phyloP scores from a whole-genome alignment of 345 rosid genomes.

The Acer saccharum region DNA sequence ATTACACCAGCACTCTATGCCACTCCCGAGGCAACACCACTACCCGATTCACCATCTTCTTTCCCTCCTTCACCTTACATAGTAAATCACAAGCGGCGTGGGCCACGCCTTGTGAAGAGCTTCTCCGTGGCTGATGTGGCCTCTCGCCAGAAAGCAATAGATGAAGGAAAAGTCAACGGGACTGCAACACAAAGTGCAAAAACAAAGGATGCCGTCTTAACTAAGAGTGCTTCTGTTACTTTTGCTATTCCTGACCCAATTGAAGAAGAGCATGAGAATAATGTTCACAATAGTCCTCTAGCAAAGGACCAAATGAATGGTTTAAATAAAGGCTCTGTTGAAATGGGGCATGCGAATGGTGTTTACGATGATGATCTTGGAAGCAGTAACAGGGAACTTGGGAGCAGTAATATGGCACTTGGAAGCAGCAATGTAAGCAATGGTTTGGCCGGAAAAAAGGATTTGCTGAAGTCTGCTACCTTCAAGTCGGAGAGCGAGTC shows the following conservation, averaged over 20 bases:
- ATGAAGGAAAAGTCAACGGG: constrained; percentile 31
- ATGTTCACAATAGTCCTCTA: constrained; percentile 12
- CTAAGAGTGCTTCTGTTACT: constrained; percentile 35
- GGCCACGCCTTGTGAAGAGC: constrained; percentile 64
- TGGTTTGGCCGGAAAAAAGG: constrained; percentile 34
- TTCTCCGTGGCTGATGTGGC: constrained; percentile 47
- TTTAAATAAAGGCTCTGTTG: constrained; percentile 19
- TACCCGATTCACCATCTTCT: constrained; percentile 76
- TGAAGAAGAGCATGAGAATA: constrained; percentile 30
- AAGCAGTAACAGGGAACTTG: constrained; percentile 25
- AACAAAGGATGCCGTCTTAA: constrained; percentile 25
- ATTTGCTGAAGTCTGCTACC: constrained; percentile 24
- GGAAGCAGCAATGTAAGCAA: constrained; percentile 28
- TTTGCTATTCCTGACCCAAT: constrained; percentile 31
- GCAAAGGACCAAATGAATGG: constrained; percentile 32
- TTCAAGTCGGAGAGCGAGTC: constrained; percentile 33
- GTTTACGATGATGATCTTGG: constrained; percentile 27
- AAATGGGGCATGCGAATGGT: constrained; percentile 36
- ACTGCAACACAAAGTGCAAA: constrained; percentile 21
- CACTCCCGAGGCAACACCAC: constrained; percentile 68
- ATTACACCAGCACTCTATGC: constrained; percentile 77
- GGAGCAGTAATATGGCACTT: constrained; percentile 26
- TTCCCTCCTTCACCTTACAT: constrained; percentile 86
- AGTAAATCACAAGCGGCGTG: constrained; percentile 75
- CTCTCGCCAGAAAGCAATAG: constrained; percentile 27